Evolutionary conservation across 768 basidiomycete species (phyloP), one percentile per base, ranked within the genome.

Genomic region (Macrolepiota albuminosa): DNA sequence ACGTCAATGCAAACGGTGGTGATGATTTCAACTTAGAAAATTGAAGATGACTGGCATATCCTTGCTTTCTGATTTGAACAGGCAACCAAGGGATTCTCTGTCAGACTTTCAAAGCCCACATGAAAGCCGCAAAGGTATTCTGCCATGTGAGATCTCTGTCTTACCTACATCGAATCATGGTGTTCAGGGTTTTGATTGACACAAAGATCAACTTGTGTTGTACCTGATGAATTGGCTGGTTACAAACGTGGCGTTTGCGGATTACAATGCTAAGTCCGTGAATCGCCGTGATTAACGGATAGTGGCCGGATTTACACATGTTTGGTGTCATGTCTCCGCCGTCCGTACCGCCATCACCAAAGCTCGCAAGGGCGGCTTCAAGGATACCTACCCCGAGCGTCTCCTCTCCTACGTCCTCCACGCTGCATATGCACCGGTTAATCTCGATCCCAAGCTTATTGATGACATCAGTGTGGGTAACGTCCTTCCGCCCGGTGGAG

Each of bases 321-420:
- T 46, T 46, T 46, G 45, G 45, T 55, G 96, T 98, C 63, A 90
- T 98, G 85, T 93, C 68, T 77, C 86, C 11, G 95, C 95, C 24
- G 83, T 93, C 51, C 87, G 97, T 62, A 93, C 95, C 48, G 92
- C 97, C 29, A 81, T 96, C 61, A 97, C 95, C 33, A 96, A 95
- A 82, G 84, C 84, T 26, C 86, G 80, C 69, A 94, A 93, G 69
- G 94, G 94, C 57, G 91, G 88, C 14, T 95, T 94, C 82, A 93
- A 93, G 73, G 91, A 95, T 73, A 94, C 91, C 39, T 81, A 84
- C 54, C 89, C 91, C 5, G 93, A 94, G 61, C 85, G 91, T 63
- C 79, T 92, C 66, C 83, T 95, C 58, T 85, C 89, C 2, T 86
- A 84, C 54, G 84, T 91, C 64, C 81, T 95, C 54, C 82, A 83